These are phyloP conservation scores for Alternaria ethzedia DNA, from an alignment of 2,329 filamentous ascomycete species.

Conservation along the genomic window DNA sequence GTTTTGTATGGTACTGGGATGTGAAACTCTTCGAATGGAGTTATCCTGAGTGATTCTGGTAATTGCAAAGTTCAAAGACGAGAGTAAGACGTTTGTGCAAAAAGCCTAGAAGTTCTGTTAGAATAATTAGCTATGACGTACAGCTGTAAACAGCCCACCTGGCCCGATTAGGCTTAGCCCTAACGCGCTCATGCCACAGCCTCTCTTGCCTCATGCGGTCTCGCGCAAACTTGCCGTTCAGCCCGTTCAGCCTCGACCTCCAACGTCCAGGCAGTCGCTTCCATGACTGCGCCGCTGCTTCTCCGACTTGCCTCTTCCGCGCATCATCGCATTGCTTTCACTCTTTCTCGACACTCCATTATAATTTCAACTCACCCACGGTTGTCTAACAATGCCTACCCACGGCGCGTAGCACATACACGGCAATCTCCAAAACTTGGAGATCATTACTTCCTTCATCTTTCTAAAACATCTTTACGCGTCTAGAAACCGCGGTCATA, in stretches of 20 bases:
- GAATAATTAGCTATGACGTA: constrained; percentile 16
- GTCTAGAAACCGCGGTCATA: background rate
- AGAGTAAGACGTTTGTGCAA: background rate
- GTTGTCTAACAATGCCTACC: background rate
- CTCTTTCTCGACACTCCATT: background rate
- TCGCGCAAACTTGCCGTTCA: background rate
- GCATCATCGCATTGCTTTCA: background rate
- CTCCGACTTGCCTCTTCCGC: background rate
- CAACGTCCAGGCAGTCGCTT: background rate
- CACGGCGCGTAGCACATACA: background rate
- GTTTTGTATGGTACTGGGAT: background rate
- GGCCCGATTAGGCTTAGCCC: constrained; percentile 7
- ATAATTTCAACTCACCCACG: background rate
- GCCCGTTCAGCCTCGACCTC: background rate
- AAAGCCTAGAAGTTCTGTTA: constrained; percentile 4
- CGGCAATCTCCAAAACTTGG: background rate
- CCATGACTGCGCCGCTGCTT: background rate
- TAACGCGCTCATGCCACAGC: background rate
- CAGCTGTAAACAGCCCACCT: constrained; percentile 17
- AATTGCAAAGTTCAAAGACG: background rate
- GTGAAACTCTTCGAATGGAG: too few species aligned
- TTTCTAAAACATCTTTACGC: background rate
- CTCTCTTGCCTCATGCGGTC: background rate
- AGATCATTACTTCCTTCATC: background rate
- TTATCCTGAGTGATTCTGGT: background rate